A percentile compares a stretch with the other conserved stretches of the same genome.
These are phyloP conservation scores for Aureobasidium uvarum DNA, from an alignment of 2,329 filamentous ascomycete genomes.

Conservation along the genomic window DNA sequence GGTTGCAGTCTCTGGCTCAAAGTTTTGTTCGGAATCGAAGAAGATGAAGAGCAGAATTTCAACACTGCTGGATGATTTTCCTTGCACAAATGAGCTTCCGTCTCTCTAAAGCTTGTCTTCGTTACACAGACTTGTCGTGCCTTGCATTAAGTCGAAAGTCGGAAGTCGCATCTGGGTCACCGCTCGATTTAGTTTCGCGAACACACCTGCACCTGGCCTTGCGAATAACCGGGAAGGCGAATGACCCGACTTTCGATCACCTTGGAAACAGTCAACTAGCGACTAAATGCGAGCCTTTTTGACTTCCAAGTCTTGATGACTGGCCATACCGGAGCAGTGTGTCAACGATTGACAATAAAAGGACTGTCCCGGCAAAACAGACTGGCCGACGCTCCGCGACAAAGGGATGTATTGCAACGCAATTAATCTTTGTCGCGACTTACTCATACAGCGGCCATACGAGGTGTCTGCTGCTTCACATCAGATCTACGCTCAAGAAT, in stretches of 20 bases:
- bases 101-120: background rate
- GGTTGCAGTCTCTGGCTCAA: slow-evolving; percentile 64
- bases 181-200: background rate
- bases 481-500: no score
- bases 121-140: background rate
- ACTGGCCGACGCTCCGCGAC: background rate
- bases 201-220: background rate
- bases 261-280: background rate
- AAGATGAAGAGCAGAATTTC: slow-evolving; percentile 6
- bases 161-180: background rate
- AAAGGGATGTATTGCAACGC: background rate
- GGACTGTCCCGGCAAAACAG: background rate
- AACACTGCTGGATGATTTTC: background rate
- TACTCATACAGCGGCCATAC: background rate
- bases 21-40: slow-evolving; percentile 57
- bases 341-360: background rate
- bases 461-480: no score
- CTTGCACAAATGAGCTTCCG: background rate
- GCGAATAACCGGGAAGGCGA: background rate
- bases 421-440: background rate
- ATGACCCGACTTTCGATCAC: background rate
- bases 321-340: no score
- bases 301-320: background rate
- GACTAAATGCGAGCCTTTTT: background rate
- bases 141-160: background rate